phyloP scores from a whole-genome alignment of 805 yeast species.

The Candida ascalaphidarum region DNA sequence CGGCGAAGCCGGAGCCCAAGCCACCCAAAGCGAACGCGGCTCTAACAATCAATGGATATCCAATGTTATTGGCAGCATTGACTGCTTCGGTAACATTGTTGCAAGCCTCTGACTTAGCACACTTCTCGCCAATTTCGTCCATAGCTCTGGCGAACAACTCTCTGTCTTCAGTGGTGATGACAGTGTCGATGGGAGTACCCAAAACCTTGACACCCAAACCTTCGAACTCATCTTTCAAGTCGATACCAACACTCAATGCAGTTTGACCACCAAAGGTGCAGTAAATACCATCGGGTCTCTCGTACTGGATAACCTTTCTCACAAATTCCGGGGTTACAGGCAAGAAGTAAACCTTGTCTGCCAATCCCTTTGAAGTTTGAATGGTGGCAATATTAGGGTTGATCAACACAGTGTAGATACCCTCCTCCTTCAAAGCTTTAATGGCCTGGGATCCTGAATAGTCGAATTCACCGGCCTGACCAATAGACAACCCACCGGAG shows the following conservation, averaged over 20 bases:
- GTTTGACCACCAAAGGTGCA: constrained; percentile 99
- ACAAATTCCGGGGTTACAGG: constrained; percentile 98
- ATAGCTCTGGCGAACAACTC: constrained; percentile 91
- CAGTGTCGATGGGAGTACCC: constrained; percentile 94
- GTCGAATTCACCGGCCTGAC: constrained; percentile 99
- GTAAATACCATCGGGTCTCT: constrained; percentile 94
- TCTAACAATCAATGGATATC: constrained; percentile 93
- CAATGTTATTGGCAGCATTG: constrained; percentile 75
- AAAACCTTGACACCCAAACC: constrained; percentile 86
- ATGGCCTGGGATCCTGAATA: constrained; percentile 99
- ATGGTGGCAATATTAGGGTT: constrained; percentile 98
- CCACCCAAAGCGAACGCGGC: constrained; percentile 98
- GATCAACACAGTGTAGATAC: constrained; percentile 89
- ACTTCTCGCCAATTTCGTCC: constrained; percentile 91
- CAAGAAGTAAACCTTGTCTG: constrained; percentile 94
- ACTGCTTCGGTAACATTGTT: constrained; percentile 73
- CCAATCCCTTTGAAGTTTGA: constrained; percentile 95
- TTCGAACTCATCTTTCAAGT: constrained; percentile 91
- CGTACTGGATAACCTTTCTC: constrained; percentile 88
- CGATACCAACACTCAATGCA: constrained; percentile 92
- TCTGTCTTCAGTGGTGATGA: constrained; percentile 96
- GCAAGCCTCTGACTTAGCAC: constrained; percentile 91
- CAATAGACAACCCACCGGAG: constrained; percentile 96
- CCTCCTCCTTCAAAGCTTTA: constrained; percentile 96
- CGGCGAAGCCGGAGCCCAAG: constrained; percentile 95